A percentile compares a stretch with the other conserved stretches of the same genome.
Conservation (phyloP, 768 basidiomycete genomes). For the Podaxis sp. region DNA sequence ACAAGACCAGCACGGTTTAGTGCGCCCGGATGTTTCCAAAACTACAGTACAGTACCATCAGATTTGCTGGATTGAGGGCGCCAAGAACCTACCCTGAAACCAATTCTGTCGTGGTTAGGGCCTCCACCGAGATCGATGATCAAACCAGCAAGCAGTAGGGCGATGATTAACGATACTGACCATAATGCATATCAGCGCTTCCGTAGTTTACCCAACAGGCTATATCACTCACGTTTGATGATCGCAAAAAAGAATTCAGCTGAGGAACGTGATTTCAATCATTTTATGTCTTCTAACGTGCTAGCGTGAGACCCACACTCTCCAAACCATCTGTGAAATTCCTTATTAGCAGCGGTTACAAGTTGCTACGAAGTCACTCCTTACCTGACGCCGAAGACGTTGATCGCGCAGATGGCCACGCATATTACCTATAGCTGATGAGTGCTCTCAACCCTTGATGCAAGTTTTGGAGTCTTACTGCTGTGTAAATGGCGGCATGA, state of each 20-base stretch:
- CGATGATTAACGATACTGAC: slow-evolving; percentile 57
- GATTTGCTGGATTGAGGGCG: slow-evolving; percentile 20
- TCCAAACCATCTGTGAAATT: slow-evolving; percentile 52
- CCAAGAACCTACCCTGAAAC: slow-evolving; percentile 54
- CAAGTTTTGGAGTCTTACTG: slow-evolving; percentile 25
- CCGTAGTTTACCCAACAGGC: neutral
- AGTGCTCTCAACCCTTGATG: neutral
- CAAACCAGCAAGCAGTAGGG: slow-evolving; percentile 62
- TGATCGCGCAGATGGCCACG: slow-evolving; percentile 57
- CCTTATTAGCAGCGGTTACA: neutral
- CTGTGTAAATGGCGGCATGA: slow-evolving; percentile 58
- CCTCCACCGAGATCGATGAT: slow-evolving; percentile 80
- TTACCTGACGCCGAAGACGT: slow-evolving; percentile 70
- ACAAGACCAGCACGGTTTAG: slow-evolving; percentile 43
- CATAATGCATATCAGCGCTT: neutral
- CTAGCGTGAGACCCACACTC: slow-evolving; percentile 44
- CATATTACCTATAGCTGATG: slow-evolving; percentile 39
- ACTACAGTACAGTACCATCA: slow-evolving; percentile 37
- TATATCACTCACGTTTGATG: slow-evolving; percentile 52
- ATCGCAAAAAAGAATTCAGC: slow-evolving; percentile 69
- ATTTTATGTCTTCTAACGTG: neutral
- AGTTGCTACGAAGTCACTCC: neutral
- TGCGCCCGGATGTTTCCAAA: slow-evolving; percentile 74
- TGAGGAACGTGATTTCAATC: slow-evolving; percentile 18
- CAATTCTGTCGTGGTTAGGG: slow-evolving; percentile 62